A percentile compares a stretch with the other conserved stretches of the same genome.
These are phyloP conservation scores for Nannochloris sp. DNA, from an alignment of 139 green algal species.

Conservation along the genomic window DNA sequence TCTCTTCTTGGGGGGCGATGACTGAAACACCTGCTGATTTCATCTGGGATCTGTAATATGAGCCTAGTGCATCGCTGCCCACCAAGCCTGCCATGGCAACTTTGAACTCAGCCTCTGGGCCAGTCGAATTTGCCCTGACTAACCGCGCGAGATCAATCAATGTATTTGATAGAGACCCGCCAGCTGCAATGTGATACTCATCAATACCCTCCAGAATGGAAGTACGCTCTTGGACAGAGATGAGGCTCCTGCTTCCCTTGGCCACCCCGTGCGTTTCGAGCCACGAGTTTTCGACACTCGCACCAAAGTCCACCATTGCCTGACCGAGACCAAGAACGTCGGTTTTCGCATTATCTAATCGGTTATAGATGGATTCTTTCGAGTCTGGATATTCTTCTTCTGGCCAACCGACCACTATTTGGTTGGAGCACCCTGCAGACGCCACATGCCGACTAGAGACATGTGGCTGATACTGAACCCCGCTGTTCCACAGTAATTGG, in stretches of 20 bases:
- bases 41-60: constrained; percentile 67
- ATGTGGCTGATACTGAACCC: too few species aligned
- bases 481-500: too few species aligned
- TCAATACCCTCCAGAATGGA: constrained; percentile 15
- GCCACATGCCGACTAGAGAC: too few species aligned
- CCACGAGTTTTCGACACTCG: constrained; percentile 37
- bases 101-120: constrained; percentile 18
- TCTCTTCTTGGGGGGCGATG: constrained; percentile 30
- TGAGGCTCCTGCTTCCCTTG: constrained; percentile 43
- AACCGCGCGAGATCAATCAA: too few species aligned
- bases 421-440: too few species aligned
- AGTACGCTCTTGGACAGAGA: constrained; percentile 18
- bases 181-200: constrained; percentile 58
- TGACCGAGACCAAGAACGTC: constrained; percentile 49
- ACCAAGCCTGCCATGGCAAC: constrained; percentile 61
- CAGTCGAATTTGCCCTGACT: constrained; percentile 11
- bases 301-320: constrained; percentile 58
- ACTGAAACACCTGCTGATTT: constrained; percentile 50
- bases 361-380: too few species aligned
- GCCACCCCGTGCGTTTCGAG: constrained; percentile 30
- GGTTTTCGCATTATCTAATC: background rate
- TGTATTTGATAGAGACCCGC: constrained; percentile 83
- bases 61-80: constrained; percentile 60
- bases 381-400: background rate
- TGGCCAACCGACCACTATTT: background rate